These are phyloP conservation scores for Adansonia rubrostipa DNA, from an alignment of 441 rosid species.

Conservation along the genomic window DNA sequence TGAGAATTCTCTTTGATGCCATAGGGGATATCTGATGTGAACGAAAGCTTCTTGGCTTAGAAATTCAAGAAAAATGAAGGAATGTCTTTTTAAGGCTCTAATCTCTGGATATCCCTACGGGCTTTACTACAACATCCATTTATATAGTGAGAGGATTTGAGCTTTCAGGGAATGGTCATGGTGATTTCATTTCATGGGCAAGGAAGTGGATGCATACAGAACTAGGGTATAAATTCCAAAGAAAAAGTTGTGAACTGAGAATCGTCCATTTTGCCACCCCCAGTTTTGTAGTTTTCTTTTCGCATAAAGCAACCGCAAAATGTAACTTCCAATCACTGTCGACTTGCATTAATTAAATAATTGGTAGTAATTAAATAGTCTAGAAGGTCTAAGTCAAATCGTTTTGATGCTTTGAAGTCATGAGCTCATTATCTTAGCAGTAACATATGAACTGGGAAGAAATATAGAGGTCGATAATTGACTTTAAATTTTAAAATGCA, in stretches of 20 bases:
- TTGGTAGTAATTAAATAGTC: not conserved
- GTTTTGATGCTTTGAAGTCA: not conserved
- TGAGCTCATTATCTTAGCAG: not conserved
- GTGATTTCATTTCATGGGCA: not conserved
- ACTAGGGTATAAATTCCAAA: constrained; percentile 26
- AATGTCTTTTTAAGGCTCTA: not conserved
- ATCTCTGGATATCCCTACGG: constrained; percentile 11
- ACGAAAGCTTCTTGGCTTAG: not conserved
- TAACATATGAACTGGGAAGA: not conserved
- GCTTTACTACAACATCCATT: not conserved
- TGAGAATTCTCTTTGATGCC: constrained; percentile 47
- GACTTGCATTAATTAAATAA: not conserved
- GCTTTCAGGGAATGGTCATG: not conserved
- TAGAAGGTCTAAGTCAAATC: not conserved
- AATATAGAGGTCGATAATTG: not conserved
- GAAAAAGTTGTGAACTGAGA: constrained; percentile 3
- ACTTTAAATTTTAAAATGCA: constrained; percentile 14
- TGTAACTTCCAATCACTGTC: not conserved
- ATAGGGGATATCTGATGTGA: constrained; percentile 12
- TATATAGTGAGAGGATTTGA: constrained; percentile 18
- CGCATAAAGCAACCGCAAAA: not conserved
- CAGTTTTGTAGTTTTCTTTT: not conserved
- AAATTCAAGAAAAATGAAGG: not conserved
- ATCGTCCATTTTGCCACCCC: constrained; percentile 11
- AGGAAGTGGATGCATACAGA: constrained; percentile 13